Evolutionary conservation across 2,329 filamentous ascomycete species (phyloP).

Genomic region (Cercospora brassicicola): DNA sequence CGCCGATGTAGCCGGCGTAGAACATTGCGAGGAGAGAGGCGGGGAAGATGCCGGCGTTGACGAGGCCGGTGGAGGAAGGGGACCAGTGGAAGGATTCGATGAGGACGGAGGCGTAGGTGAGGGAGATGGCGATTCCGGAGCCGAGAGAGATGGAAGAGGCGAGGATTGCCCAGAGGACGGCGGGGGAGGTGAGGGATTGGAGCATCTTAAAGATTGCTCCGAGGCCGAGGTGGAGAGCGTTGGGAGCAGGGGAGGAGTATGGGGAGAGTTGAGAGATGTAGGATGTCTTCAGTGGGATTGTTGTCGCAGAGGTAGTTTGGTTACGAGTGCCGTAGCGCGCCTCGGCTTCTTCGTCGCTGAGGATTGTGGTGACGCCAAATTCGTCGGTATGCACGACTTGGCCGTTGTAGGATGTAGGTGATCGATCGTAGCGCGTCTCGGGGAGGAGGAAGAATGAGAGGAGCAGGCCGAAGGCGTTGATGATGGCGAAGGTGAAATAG

Average conservation of each 20-base stretch:
- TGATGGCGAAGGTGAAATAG: conserved; percentile 45
- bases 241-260: neutral
- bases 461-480: conserved; percentile 41
- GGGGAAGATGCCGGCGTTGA: conserved; percentile 32
- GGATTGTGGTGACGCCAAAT: conserved; percentile 42
- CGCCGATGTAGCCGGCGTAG: conserved; percentile 31
- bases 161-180: conserved; percentile 43
- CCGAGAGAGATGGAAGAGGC: conserved; percentile 43
- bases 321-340: neutral
- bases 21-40: conserved; percentile 30
- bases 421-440: conserved; percentile 45
- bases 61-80: conserved; percentile 27
- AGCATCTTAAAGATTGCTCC: conserved; percentile 38
- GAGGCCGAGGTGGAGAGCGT: neutral
- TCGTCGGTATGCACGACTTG: conserved; percentile 44
- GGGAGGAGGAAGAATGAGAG: conserved; percentile 44
- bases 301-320: neutral
- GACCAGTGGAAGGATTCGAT: conserved; percentile 40
- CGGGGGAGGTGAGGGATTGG: conserved; percentile 40
- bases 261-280: conserved; percentile 1
- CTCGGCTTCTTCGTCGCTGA: conserved; percentile 37
- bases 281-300: neutral
- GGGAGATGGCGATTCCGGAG: conserved; percentile 42
- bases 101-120: conserved; percentile 44
- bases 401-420: conserved; percentile 39